These are phyloP conservation scores for Teratosphaeria destructans DNA, from an alignment of 2,329 filamentous ascomycete species.

Conservation along the genomic window DNA sequence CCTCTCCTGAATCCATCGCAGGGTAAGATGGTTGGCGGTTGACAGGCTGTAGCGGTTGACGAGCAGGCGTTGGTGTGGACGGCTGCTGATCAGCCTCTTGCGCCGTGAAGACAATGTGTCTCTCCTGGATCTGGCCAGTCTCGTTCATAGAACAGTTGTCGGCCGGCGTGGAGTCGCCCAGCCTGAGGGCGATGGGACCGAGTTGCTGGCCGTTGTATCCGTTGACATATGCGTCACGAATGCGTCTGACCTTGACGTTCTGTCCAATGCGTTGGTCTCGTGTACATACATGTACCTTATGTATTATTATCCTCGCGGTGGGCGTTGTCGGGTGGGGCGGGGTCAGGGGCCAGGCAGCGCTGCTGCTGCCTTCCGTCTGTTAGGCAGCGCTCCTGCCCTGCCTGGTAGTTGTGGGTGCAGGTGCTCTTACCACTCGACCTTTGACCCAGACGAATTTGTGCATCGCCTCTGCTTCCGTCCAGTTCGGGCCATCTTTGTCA, in stretches of 20 bases:
- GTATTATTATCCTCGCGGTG: neutral
- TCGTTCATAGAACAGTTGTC: neutral
- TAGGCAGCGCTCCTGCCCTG: neutral
- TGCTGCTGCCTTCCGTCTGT: neutral
- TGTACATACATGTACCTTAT: neutral
- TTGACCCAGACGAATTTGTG: neutral
- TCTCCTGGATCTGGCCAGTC: neutral
- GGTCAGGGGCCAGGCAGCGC: neutral
- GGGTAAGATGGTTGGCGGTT: slow-evolving; percentile 6
- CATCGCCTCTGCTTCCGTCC: neutral
- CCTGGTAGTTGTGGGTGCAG: neutral
- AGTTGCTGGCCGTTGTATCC: neutral
- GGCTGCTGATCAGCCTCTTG: neutral
- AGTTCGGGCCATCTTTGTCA: neutral
- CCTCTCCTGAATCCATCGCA: neutral
- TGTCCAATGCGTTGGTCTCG: neutral
- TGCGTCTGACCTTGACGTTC: neutral
- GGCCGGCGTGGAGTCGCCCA: neutral
- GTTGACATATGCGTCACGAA: neutral
- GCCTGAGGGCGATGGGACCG: neutral
- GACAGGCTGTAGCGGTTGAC: slow-evolving; percentile 10
- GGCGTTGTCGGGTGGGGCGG: neutral
- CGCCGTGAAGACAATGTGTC: neutral
- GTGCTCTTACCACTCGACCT: neutral
- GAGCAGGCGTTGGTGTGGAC: slow-evolving; percentile 1